Conservation (phyloP, 179 eudicot genomes). For the Silene coronaria region DNA sequence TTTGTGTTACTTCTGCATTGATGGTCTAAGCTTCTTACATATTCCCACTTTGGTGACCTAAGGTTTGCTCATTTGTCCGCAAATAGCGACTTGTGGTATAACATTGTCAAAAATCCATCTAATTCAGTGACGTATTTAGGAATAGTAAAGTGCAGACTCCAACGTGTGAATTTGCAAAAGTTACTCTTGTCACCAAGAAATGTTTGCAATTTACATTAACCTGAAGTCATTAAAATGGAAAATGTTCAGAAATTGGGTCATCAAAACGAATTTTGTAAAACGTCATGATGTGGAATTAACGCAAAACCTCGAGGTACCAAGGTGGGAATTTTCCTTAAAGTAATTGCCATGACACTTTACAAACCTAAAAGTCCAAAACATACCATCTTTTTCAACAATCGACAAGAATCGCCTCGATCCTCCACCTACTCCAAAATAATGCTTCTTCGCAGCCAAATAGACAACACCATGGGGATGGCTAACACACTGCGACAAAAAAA, state of each 20-base stretch:
- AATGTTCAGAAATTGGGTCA: background rate
- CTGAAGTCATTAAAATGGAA: too few species aligned
- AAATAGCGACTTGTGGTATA: background rate
- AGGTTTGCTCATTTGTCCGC: background rate
- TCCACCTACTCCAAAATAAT: slow-evolving; percentile 98
- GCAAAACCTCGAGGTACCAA: background rate
- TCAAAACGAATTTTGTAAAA: background rate
- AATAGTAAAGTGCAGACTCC: background rate
- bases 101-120: background rate
- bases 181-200: too few species aligned
- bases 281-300: background rate
- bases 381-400: slow-evolving; percentile 80
- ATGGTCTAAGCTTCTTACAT: background rate
- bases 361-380: slow-evolving; percentile 17
- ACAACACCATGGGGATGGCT: slow-evolving; percentile 58
- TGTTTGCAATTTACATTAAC: too few species aligned
- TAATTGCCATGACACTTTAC: background rate
- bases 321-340: background rate
- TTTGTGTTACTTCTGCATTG: background rate
- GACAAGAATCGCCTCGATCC: slow-evolving; percentile 85
- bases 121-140: background rate
- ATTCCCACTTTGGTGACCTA: background rate
- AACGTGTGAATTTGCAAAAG: background rate
- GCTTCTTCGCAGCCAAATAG: slow-evolving; percentile 90
- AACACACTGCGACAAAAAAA: slow-evolving; percentile 45